Percentiles rank a stretch among this genome's conserved stretches.
These are phyloP conservation scores for Rhizophagus clarus DNA, from an alignment of 192 early-diverging fungal species.

Conservation along the genomic window DNA sequence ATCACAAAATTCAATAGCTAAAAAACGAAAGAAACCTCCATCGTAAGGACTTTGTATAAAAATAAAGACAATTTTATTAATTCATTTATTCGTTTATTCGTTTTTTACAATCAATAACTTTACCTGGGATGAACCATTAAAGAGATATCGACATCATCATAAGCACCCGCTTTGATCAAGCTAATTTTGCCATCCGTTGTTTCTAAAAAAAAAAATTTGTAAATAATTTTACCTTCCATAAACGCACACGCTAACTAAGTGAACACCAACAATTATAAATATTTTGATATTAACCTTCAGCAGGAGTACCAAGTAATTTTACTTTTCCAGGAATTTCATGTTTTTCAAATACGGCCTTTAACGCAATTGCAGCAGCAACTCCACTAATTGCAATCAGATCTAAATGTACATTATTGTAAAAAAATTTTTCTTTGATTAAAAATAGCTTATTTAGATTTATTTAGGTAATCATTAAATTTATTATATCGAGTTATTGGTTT, in stretches of 20 bases:
- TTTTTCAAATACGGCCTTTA: conserved; percentile 34
- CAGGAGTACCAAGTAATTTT: conserved; percentile 76
- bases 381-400: conserved; percentile 14
- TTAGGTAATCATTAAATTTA: too few species aligned
- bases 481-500: too few species aligned
- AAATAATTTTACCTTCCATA: too few species aligned
- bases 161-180: conserved; percentile 67
- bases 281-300: conserved; percentile 50
- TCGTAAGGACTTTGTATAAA: conserved; percentile 41
- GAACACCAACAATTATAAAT: too few species aligned
- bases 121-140: conserved; percentile 83
- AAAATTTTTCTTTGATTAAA: neutral
- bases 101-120: neutral
- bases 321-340: conserved; percentile 56
- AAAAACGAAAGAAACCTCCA: conserved; percentile 47
- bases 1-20: conserved; percentile 43
- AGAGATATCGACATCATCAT: conserved; percentile 69
- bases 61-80: conserved; percentile 4
- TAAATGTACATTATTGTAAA: neutral
- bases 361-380: conserved; percentile 61
- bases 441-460: neutral
- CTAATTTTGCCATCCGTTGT: conserved; percentile 71
- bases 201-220: conserved; percentile 40
- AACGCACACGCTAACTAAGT: too few species aligned
- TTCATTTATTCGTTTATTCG: too few species aligned